These are phyloP conservation scores for Geotrichum australiense DNA, from an alignment of 1,139 yeast species.

Conservation along the genomic window DNA sequence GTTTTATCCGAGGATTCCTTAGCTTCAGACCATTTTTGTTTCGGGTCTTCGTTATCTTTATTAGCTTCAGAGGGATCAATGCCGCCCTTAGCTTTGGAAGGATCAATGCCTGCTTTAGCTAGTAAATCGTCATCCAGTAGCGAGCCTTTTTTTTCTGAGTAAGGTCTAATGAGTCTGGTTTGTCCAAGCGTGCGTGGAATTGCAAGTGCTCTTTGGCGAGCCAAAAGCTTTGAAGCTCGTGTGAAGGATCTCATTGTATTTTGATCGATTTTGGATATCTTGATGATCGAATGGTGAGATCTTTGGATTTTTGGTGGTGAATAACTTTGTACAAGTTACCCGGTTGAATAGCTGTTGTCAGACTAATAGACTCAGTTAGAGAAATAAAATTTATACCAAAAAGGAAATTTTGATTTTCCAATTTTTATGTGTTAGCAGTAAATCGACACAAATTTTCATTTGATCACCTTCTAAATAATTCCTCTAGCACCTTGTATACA, in stretches of 20 bases:
- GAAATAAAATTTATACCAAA: too few relatives aligned
- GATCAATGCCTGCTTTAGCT: conserved; percentile 75
- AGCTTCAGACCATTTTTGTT: conserved; percentile 35
- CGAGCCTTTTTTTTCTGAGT: conserved; percentile 36
- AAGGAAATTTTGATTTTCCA: too few relatives aligned
- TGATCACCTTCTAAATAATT: too few relatives aligned
- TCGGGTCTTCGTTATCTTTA: conserved; percentile 24
- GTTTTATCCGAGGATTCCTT: conserved; percentile 46
- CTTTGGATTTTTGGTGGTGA: too few relatives aligned
- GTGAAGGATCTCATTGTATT: conserved; percentile 4
- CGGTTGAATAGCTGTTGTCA: too few relatives aligned
- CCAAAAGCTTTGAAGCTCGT: not conserved
- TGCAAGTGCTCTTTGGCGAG: not conserved
- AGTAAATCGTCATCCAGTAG: conserved; percentile 76
- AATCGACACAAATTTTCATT: too few relatives aligned
- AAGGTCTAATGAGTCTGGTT: not conserved
- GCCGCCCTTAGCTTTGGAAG: conserved; percentile 33
- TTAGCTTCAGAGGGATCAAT: conserved; percentile 24
- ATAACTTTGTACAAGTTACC: too few relatives aligned
- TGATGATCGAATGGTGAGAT: too few relatives aligned
- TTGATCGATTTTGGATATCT: too few relatives aligned
- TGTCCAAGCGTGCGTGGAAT: not conserved
- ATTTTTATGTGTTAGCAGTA: too few relatives aligned
- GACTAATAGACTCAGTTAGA: too few relatives aligned
- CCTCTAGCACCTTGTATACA: too few relatives aligned